These are phyloP conservation scores for Ophiostoma sp. DNA, from an alignment of 2,329 filamentous ascomycete genomes.

Conservation along the genomic window DNA sequence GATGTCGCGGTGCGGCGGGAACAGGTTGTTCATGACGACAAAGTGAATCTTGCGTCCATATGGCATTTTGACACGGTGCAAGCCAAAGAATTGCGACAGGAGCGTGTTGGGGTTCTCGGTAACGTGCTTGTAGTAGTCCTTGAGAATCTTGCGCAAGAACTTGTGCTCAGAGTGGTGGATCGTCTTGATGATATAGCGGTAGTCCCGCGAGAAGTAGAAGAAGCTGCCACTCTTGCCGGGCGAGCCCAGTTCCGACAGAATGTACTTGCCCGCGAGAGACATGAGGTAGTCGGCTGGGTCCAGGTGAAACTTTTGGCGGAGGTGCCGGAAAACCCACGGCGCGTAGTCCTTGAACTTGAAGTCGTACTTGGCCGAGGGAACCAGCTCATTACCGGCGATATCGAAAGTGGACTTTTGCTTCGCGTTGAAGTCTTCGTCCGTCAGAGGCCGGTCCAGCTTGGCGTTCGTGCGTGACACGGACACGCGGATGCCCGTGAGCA, in stretches of 20 bases:
- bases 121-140: conserved; percentile 92
- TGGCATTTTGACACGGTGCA: conserved; percentile 96
- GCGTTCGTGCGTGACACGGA: conserved; percentile 95
- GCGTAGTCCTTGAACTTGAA: conserved; percentile 99
- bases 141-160: conserved; percentile 78
- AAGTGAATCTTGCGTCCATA: conserved; percentile 99
- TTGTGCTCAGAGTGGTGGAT: conserved; percentile 96
- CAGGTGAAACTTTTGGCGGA: conserved; percentile 82
- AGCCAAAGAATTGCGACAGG: conserved; percentile 94
- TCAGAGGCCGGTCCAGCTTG: conserved; percentile 88
- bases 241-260: conserved; percentile 92
- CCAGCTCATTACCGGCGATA: conserved; percentile 95
- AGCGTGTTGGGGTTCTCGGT: conserved; percentile 93
- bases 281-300: conserved; percentile 98
- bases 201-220: conserved; percentile 98
- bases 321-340: conserved; percentile 97
- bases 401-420: conserved; percentile 99
- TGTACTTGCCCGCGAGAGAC: conserved; percentile 98
- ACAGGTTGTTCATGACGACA: conserved; percentile 99
- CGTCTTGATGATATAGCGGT: conserved; percentile 99
- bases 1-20: conserved; percentile 95
- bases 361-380: conserved; percentile 97
- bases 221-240: conserved; percentile 98
- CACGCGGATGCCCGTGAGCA: conserved; percentile 98
- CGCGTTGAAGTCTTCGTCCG: conserved; percentile 86